Percentiles rank a stretch among this genome's conserved stretches.
phyloP scores from a whole-genome alignment of 768 basidiomycete species.

The Mycena kentingensis region DNA sequence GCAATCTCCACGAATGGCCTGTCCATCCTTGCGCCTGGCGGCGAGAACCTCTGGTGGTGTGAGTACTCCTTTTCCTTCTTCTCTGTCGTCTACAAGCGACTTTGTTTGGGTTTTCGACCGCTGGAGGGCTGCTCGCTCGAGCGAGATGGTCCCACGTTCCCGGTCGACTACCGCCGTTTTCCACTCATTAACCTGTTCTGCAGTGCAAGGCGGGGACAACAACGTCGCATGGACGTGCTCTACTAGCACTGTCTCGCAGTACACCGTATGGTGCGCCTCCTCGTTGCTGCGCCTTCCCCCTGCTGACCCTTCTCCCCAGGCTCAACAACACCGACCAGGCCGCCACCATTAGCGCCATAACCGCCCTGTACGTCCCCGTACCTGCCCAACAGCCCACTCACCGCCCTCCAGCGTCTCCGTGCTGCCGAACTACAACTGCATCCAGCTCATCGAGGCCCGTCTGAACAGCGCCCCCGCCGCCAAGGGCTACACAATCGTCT shows the following conservation, averaged over 20 bases:
- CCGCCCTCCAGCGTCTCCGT: slow-evolving; percentile 8
- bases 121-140: no score
- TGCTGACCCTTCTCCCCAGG: slow-evolving; percentile 1
- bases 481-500: slow-evolving; percentile 8
- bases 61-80: neutral
- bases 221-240: slow-evolving; percentile 17
- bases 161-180: neutral
- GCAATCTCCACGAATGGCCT: slow-evolving; percentile 7
- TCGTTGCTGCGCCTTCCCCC: neutral
- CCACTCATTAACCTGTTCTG: neutral
- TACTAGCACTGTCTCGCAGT: neutral
- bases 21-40: slow-evolving; percentile 14
- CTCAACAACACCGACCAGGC: slow-evolving; percentile 14
- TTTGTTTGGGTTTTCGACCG: neutral
- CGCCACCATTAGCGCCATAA: slow-evolving; percentile 8
- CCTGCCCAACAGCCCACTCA: neutral
- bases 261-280: slow-evolving; percentile 12
- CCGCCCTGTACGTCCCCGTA: slow-evolving; percentile 6
- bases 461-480: slow-evolving; percentile 7
- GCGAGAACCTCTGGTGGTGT: slow-evolving; percentile 17
- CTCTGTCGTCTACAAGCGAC: neutral
- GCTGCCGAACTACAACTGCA: slow-evolving; percentile 21
- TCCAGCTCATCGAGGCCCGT: neutral
- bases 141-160: no score
- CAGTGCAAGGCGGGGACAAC: slow-evolving; percentile 14